Conservation (phyloP, 78 protist species). For the Guillardia theta region DNA sequence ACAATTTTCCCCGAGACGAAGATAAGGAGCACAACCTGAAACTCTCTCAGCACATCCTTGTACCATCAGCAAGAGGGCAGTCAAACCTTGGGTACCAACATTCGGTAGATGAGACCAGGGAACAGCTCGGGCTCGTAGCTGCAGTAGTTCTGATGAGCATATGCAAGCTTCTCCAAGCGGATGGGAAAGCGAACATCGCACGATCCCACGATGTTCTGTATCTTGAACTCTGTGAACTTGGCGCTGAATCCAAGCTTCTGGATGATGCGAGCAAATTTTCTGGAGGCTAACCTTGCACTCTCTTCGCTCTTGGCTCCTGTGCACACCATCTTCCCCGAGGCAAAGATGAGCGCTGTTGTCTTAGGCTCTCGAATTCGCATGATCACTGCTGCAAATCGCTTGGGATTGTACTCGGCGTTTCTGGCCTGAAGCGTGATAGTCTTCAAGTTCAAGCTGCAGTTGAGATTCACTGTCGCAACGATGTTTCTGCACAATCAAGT, state of each 20-base stretch:
- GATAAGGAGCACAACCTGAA: slow-evolving; percentile 47
- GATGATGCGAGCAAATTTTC: slow-evolving; percentile 91
- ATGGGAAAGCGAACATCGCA: slow-evolving; percentile 92
- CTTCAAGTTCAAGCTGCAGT: slow-evolving; percentile 80
- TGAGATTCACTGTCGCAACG: slow-evolving; percentile 90
- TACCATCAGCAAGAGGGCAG: neutral
- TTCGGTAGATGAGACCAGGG: slow-evolving; percentile 59
- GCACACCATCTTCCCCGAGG: slow-evolving; percentile 90
- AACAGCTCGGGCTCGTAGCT: slow-evolving; percentile 96
- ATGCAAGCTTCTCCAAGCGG: slow-evolving; percentile 79
- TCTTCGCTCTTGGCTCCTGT: slow-evolving; percentile 95
- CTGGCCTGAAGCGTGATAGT: slow-evolving; percentile 85
- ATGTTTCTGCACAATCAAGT: slow-evolving; percentile 72
- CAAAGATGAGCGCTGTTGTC: slow-evolving; percentile 92
- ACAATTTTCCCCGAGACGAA: slow-evolving; percentile 97
- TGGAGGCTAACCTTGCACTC: slow-evolving; percentile 75
- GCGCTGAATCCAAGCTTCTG: slow-evolving; percentile 72
- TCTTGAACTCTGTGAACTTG: slow-evolving; percentile 61
- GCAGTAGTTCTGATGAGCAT: slow-evolving; percentile 60
- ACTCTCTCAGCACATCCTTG: neutral
- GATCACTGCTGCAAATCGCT: slow-evolving; percentile 83
- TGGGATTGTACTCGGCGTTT: slow-evolving; percentile 98
- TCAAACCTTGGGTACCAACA: neutral
- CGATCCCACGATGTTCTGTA: slow-evolving; percentile 92
- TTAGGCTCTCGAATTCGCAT: slow-evolving; percentile 95